These are phyloP conservation scores for Toxicodendron radicans DNA, from an alignment of 345 rosid genomes.

Conservation along the genomic window DNA sequence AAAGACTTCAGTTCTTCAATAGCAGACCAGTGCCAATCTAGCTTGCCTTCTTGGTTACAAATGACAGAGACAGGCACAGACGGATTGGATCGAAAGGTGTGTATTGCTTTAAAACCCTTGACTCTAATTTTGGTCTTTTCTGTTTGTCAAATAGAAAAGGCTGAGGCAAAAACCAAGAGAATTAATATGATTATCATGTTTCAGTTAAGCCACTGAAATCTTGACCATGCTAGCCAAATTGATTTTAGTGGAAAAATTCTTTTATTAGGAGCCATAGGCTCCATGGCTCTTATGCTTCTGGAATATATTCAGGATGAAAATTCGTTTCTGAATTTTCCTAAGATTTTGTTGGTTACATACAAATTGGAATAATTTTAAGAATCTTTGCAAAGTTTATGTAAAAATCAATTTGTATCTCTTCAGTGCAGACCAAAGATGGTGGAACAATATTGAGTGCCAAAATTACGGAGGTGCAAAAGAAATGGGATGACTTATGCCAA, in stretches of 20 bases:
- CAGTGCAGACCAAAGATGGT: slow-evolving; percentile 77
- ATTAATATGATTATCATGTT: background rate
- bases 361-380: background rate
- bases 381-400: slow-evolving; percentile 28
- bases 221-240: background rate
- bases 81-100: slow-evolving; percentile 45
- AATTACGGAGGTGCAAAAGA: slow-evolving; percentile 37
- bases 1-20: slow-evolving; percentile 46
- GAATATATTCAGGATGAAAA: background rate
- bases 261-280: background rate
- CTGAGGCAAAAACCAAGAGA: background rate
- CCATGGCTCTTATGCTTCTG: background rate
- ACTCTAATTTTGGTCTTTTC: slow-evolving; percentile 4
- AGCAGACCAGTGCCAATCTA: slow-evolving; percentile 59
- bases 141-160: background rate
- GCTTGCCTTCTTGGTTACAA: slow-evolving; percentile 73
- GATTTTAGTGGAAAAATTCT: background rate
- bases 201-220: background rate
- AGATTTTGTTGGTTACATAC: background rate
- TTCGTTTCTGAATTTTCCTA: background rate
- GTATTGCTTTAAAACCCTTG: slow-evolving; percentile 25
- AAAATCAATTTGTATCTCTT: slow-evolving; percentile 42
- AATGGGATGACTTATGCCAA: slow-evolving; percentile 46
- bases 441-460: slow-evolving; percentile 34
- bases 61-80: slow-evolving; percentile 50